phyloP scores from a whole-genome alignment of 345 rosid species.

The Eucalyptus virginea region DNA sequence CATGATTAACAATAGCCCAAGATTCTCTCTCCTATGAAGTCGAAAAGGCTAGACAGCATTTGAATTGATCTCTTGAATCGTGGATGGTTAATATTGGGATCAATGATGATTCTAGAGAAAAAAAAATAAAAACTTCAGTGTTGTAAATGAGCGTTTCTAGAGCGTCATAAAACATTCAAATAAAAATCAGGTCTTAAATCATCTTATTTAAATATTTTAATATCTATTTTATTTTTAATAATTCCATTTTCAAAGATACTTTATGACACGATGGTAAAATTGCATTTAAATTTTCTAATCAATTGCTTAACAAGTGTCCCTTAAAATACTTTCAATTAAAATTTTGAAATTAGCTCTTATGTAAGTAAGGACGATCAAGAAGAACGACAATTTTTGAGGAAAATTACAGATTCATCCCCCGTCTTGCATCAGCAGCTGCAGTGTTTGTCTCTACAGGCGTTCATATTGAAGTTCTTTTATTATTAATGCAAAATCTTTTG shows the following conservation, averaged over 20 bases:
- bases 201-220: too few species aligned
- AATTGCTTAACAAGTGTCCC: background rate
- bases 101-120: too few species aligned
- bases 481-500: too few species aligned
- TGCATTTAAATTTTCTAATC: background rate
- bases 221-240: too few species aligned
- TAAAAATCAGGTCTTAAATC: background rate
- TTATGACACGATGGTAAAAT: background rate
- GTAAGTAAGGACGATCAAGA: too few species aligned
- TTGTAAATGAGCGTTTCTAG: background rate
- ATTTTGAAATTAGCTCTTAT: too few species aligned
- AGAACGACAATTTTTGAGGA: too few species aligned
- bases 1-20: background rate
- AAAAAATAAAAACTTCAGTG: background rate
- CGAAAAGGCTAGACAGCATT: background rate
- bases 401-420: background rate
- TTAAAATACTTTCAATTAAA: too few species aligned
- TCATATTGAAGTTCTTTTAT: background rate
- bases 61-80: background rate
- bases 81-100: background rate
- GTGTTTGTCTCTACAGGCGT: background rate
- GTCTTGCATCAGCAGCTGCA: background rate
- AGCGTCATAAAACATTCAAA: too few species aligned
- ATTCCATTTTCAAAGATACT: too few species aligned
- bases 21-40: background rate